Percentiles rank a stretch among this genome's conserved stretches.
Evolutionary conservation across 2,329 filamentous ascomycete genomes (phyloP).

Genomic region (Aureobasidium lini): DNA sequence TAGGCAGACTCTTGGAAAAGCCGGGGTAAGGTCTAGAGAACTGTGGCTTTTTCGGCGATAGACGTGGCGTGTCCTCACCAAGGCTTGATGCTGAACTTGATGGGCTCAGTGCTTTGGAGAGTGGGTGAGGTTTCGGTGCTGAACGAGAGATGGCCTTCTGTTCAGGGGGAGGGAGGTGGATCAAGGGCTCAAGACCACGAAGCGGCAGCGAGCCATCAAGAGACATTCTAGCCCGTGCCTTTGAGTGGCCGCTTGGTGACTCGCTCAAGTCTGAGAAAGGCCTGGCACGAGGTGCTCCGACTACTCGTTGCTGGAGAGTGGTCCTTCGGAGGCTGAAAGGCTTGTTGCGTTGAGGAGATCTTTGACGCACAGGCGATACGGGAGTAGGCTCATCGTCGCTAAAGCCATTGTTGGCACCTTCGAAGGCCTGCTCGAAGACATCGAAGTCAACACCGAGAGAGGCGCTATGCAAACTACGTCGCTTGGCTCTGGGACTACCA

Average conservation of each 20-base stretch:
- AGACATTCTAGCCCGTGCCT: conserved; percentile 58
- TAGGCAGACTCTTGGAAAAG: conserved; percentile 70
- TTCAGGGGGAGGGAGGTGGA: conserved; percentile 27
- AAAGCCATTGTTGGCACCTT: conserved; percentile 21
- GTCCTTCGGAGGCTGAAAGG: conserved; percentile 60
- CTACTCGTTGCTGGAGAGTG: conserved; percentile 76
- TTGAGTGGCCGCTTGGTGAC: conserved; percentile 15
- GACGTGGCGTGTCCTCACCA: conserved; percentile 50
- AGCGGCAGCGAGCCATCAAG: conserved; percentile 70
- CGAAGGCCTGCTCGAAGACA: conserved; percentile 61
- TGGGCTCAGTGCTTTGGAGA: conserved; percentile 79
- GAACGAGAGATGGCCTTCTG: conserved; percentile 27
- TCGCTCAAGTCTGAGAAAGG: conserved; percentile 29
- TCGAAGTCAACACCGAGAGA: conserved; percentile 60
- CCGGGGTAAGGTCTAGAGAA: conserved; percentile 45
- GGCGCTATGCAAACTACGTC: conserved; percentile 75
- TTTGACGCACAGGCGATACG: conserved; percentile 16
- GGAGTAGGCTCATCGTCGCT: conserved; percentile 10
- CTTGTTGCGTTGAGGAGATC: conserved; percentile 26
- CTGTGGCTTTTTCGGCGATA: conserved; percentile 30
- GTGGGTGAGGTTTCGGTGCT: conserved; percentile 58
- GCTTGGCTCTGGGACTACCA: conserved; percentile 83
- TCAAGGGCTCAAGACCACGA: conserved; percentile 53
- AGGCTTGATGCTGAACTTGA: conserved; percentile 78
- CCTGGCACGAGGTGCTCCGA: conserved; percentile 34